Base-by-base conservation (phyloP, 1,139 yeast genomes). In the Yamadazyma oceani region DNA sequence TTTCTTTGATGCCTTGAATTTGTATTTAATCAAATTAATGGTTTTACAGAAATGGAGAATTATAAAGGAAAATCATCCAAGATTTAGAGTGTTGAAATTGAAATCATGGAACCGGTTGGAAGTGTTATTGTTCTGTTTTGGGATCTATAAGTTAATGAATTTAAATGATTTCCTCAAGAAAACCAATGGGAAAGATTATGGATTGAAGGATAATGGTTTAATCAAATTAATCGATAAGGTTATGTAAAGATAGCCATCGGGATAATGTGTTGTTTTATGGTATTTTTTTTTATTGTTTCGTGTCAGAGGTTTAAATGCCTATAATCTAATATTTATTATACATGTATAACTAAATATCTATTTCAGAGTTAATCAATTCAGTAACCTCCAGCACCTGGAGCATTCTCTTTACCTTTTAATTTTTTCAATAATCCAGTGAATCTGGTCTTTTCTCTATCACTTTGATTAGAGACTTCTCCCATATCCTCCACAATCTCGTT, bases 401-500 rank as follows among this genome's bases (percentile, higher is more conserved):
- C 88, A 41, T 73, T 70, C 34, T 75, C 75, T 50, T 85, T 87
- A 35, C 85, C 87, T 62, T 80, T 78, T 48, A 85, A 70, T 34
- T 79, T 79, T 45, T 71, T 64, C 49, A 85, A 69, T 39, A 85
- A 67, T 44, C 79, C 87, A 58, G 80, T 82, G 65, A 83, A 85
- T 54, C 85, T 75, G 21, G 83, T 66, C 64, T 85, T 83, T 60
- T 86, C 90, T 57, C 84, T 70, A 35, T 60, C 65, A n/a, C 34
- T 37, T 40, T 71, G 75, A 15, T 73, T 67, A 28, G 69, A 60
- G 9, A 72, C 58, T 44, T 69, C 74, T 17, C 76, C 76, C 17
- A 64, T 69, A 26, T 67, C 73, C 26, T 45, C 57, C 22, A 77
- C 64, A 45, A 78, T 60, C 43, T 75, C 80, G 44, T 66, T 62